These are phyloP conservation scores for Trametes pubescens DNA, from an alignment of 1,284 basidiomycete species.

Conservation along the genomic window DNA sequence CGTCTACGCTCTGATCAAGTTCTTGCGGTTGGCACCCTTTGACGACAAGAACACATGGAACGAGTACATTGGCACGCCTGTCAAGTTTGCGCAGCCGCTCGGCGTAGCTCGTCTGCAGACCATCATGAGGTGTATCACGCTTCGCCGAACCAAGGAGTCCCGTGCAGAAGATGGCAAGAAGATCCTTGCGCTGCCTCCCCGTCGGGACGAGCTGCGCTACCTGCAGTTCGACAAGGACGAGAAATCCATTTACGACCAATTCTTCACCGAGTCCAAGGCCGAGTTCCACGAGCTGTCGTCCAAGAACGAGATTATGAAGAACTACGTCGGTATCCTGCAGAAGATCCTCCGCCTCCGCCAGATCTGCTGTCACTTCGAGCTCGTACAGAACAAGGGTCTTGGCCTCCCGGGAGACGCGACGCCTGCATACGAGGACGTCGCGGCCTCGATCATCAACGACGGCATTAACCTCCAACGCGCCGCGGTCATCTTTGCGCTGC, in stretches of 20 bases:
- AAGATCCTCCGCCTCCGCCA: slow-evolving; percentile 95
- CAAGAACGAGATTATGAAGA: slow-evolving; percentile 95
- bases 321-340: slow-evolving; percentile 97
- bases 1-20: slow-evolving; percentile 96
- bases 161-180: slow-evolving; percentile 82
- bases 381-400: slow-evolving; percentile 78
- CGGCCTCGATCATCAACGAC: slow-evolving; percentile 77
- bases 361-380: slow-evolving; percentile 96
- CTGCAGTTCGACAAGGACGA: slow-evolving; percentile 89
- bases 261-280: slow-evolving; percentile 88
- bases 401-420: slow-evolving; percentile 54
- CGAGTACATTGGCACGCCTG: slow-evolving; percentile 90
- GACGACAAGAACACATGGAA: slow-evolving; percentile 95
- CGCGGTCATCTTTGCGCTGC: slow-evolving; percentile 78
- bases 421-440: slow-evolving; percentile 73
- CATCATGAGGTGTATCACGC: slow-evolving; percentile 96
- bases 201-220: slow-evolving; percentile 85
- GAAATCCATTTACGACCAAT: slow-evolving; percentile 86
- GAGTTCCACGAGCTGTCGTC: slow-evolving; percentile 89
- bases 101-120: slow-evolving; percentile 95
- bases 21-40: slow-evolving; percentile 91
- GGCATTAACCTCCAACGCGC: slow-evolving; percentile 86
- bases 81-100: slow-evolving; percentile 91
- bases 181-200: slow-evolving; percentile 89
- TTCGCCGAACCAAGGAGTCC: slow-evolving; percentile 95